Evolutionary conservation across 1,284 basidiomycete species (phyloP), one percentile per base, ranked within the genome.

Genomic region (Earliella scabrosa): DNA sequence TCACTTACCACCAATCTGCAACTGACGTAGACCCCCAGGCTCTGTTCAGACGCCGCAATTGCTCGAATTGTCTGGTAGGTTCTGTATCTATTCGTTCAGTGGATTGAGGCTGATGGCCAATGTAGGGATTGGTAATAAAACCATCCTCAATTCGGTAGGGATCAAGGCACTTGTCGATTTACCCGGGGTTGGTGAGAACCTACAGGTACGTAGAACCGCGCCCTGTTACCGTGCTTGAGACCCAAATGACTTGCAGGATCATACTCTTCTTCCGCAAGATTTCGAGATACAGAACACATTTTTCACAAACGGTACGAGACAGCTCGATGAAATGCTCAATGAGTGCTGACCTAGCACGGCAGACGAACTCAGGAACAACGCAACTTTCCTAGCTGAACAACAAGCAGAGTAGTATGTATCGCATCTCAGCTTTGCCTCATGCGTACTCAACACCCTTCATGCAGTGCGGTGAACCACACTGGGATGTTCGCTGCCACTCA

Each of bases 51-150:
- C 66, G 9, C 68, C 67, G 6, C 68, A 71, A 18, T 31, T 69
- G 3, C 61, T 71, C 10, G 61, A 68, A 48, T 53, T 68, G 3
- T 68, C 66, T n/a, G 69, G 68, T 54, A 27, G n/a, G n/a, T n/a
- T n/a, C n/a, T n/a, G n/a, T n/a, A 36, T n/a, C n/a, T n/a, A n/a
- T n/a, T n/a, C n/a, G n/a, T n/a, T n/a, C n/a, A n/a, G n/a, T n/a
- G n/a, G n/a, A n/a, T n/a, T n/a, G n/a, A n/a, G n/a, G n/a, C n/a
- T n/a, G n/a, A n/a, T n/a, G n/a, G n/a, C n/a, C n/a, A n/a, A n/a
- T n/a, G n/a, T n/a, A 63, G 59, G 59, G 0, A 60, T 70, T 23
- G 66, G 67, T 11, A 55, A 65, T 44, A 52, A 53, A 32, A 54
- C 54, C 2, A 38, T 62, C 6, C 58, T 69, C 3, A 31, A 53